These are phyloP conservation scores for Ceratocystis destructans DNA, from an alignment of 2,329 filamentous ascomycete genomes.

Conservation along the genomic window DNA sequence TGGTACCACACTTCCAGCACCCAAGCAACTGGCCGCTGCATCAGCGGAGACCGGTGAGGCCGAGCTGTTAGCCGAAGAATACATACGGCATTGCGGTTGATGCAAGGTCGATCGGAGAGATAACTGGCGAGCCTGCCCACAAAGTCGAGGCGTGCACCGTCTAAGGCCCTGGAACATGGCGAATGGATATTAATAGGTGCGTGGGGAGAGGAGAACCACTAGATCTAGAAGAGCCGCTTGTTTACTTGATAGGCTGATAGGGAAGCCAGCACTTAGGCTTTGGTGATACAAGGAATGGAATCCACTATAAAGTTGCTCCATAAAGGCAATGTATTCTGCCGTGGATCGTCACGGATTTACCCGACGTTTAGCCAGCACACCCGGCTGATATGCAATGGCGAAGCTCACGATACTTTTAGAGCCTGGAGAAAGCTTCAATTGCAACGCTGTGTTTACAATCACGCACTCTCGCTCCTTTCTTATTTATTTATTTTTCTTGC, in stretches of 20 bases:
- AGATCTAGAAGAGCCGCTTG: not conserved
- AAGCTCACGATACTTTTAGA: not conserved
- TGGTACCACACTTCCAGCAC: conserved; percentile 32
- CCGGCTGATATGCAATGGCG: not conserved
- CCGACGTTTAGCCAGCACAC: not conserved
- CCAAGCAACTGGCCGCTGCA: conserved; percentile 21
- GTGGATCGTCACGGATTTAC: not conserved
- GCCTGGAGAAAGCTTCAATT: not conserved
- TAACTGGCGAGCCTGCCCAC: not conserved
- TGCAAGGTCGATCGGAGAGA: not conserved
- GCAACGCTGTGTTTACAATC: not conserved
- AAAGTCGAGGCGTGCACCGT: not conserved
- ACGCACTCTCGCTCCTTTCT: not conserved
- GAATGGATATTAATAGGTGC: not conserved
- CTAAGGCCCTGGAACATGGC: conserved; percentile 6
- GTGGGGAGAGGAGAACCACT: not conserved
- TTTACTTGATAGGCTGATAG: not conserved
- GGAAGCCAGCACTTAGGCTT: not conserved
- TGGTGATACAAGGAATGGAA: not conserved
- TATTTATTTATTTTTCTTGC: not conserved
- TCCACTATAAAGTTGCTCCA: not conserved
- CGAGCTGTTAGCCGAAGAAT: conserved; percentile 6
- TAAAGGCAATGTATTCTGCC: not conserved
- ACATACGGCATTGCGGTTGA: conserved; percentile 11
- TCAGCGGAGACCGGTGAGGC: conserved; percentile 13